A percentile compares a stretch with the other conserved stretches of the same genome.
Conservation (phyloP, 2,329 filamentous ascomycete species). For the Magnaporthales sp. region DNA sequence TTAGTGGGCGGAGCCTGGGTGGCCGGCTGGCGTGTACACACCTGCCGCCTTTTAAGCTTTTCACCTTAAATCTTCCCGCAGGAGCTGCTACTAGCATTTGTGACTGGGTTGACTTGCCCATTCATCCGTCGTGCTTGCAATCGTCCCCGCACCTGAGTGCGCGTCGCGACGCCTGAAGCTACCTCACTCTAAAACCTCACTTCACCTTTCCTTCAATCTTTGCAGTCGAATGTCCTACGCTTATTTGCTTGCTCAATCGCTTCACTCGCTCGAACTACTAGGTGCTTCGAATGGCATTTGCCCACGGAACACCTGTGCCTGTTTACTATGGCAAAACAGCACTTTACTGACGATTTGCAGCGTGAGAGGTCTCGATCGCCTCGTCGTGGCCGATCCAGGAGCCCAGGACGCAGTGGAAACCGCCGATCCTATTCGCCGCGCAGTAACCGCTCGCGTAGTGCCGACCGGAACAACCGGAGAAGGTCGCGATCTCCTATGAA, state of each 20-base stretch:
- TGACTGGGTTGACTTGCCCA: slow-evolving; percentile 1
- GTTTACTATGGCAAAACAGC: not conserved
- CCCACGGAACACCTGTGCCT: not conserved
- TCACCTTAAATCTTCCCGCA: not conserved
- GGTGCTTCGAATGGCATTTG: not conserved
- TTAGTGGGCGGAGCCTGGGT: not conserved
- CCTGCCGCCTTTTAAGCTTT: not conserved
- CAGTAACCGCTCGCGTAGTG: slow-evolving; percentile 66
- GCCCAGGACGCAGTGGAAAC: slow-evolving; percentile 59
- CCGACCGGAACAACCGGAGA: slow-evolving; percentile 64
- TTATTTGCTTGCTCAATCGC: not conserved
- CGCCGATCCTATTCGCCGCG: slow-evolving; percentile 74
- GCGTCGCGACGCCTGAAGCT: not conserved
- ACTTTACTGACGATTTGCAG: slow-evolving; percentile 36
- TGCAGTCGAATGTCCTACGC: not conserved
- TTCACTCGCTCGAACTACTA: not conserved
- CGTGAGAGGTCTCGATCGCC: slow-evolving; percentile 78
- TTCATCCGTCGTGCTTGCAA: not conserved
- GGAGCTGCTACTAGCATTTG: not conserved
- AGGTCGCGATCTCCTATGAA: slow-evolving; percentile 84
- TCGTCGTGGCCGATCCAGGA: slow-evolving; percentile 74
- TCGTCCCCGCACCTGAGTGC: not conserved
- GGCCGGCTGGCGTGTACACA: not conserved
- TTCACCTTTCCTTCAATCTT: not conserved
- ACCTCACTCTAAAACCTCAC: not conserved